Percentiles rank a stretch among this genome's conserved stretches.
phyloP scores from a whole-genome alignment of 208 protist genomes.

The Leishmania amazonensis region DNA sequence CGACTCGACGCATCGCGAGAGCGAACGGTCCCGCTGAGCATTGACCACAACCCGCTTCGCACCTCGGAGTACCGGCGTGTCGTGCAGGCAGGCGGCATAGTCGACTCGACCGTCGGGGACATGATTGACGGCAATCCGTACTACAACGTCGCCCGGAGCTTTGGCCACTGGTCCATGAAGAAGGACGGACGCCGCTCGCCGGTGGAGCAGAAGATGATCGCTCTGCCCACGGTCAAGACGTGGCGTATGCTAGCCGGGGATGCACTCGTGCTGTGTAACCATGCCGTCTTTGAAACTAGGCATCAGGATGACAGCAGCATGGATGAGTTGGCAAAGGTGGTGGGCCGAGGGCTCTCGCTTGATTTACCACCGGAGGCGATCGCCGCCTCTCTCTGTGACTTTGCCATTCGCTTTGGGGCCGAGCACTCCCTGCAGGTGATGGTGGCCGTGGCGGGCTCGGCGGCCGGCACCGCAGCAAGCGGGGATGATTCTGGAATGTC shows the following conservation, averaged over 20 bases:
- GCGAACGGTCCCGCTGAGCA: conserved; percentile 63
- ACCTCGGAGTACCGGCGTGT: conserved; percentile 68
- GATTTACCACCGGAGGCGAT: conserved; percentile 45
- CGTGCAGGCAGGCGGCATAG: conserved; percentile 57
- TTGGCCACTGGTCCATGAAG: conserved; percentile 88
- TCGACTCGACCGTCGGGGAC: conserved; percentile 47
- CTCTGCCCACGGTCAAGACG: conserved; percentile 54
- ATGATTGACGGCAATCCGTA: conserved; percentile 78
- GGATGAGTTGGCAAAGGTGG: conserved; percentile 80
- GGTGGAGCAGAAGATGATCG: conserved; percentile 79
- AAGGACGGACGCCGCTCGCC: conserved; percentile 48
- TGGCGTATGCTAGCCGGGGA: conserved; percentile 83
- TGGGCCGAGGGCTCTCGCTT: conserved; percentile 43
- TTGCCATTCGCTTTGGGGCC: conserved; percentile 74
- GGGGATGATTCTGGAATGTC: not conserved
- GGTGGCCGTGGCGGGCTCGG: conserved; percentile 52
- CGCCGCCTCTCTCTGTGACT: conserved; percentile 77
- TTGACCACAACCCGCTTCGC: conserved; percentile 67
- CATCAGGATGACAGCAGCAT: conserved; percentile 62
- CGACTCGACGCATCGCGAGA: conserved; percentile 56
- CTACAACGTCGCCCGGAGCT: conserved; percentile 75
- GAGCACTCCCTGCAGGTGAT: conserved; percentile 76
- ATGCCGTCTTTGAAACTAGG: conserved; percentile 72
- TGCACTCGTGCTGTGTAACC: conserved; percentile 76
- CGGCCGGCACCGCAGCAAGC: not conserved